Percentiles rank a stretch among this genome's conserved stretches.
These are phyloP conservation scores for Rhizopogon vulgaris DNA, from an alignment of 768 basidiomycete genomes.

Conservation along the genomic window DNA sequence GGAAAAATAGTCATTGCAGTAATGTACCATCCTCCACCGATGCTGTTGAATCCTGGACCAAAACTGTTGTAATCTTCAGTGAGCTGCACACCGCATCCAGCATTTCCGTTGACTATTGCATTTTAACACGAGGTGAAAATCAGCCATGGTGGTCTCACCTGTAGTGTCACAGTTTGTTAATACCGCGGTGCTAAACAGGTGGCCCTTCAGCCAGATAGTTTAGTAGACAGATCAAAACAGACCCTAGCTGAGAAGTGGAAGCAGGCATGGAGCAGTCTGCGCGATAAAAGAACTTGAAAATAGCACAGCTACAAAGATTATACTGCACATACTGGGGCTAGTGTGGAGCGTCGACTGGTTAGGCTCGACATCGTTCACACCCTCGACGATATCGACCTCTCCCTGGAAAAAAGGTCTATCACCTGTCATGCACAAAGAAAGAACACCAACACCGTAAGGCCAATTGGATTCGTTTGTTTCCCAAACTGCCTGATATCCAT, in stretches of 20 bases:
- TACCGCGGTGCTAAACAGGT: conserved; percentile 11
- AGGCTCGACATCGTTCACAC: conserved; percentile 47
- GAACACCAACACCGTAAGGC: conserved; percentile 17
- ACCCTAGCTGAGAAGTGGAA: conserved; percentile 20
- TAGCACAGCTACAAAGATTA: not conserved
- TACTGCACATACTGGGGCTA: conserved; percentile 29
- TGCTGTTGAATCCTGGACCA: conserved; percentile 23
- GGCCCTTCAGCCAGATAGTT: not conserved
- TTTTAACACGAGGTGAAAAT: conserved; percentile 1
- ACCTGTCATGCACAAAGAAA: not conserved
- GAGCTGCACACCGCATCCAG: conserved; percentile 31
- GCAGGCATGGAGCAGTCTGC: conserved; percentile 24
- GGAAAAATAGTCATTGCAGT: not conserved
- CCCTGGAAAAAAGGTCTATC: conserved; percentile 11
- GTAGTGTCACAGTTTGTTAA: conserved; percentile 18
- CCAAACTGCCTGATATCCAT: conserved; percentile 20
- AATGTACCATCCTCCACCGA: conserved; percentile 35
- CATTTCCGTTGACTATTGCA: conserved; percentile 22
- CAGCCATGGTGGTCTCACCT: conserved; percentile 7
- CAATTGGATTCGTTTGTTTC: conserved; percentile 18
- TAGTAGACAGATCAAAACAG: not conserved
- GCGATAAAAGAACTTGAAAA: not conserved
- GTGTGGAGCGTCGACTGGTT: conserved; percentile 57
- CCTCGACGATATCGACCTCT: conserved; percentile 26
- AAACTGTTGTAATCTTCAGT: conserved; percentile 20